A percentile compares a stretch with the other conserved stretches of the same genome.
These are phyloP conservation scores for Davidsoniella eucalypti DNA, from an alignment of 2,329 filamentous ascomycete species.

Conservation along the genomic window DNA sequence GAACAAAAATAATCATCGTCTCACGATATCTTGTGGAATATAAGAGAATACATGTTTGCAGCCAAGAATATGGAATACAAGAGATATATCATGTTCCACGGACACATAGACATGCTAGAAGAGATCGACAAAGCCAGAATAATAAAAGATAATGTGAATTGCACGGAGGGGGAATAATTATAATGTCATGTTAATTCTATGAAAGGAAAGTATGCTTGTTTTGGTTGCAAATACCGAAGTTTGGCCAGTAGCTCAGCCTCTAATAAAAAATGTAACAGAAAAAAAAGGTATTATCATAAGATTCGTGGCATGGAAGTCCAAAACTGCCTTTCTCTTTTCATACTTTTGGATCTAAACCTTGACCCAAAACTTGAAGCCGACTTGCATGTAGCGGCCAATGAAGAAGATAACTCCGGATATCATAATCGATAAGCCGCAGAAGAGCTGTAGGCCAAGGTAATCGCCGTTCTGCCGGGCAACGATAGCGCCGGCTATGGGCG, in stretches of 20 bases:
- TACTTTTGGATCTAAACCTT: conserved; percentile 18
- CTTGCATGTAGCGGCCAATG: conserved; percentile 21
- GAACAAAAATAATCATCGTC: no score
- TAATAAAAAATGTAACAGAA: not conserved
- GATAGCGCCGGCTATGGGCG: conserved; percentile 50
- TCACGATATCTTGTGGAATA: no score
- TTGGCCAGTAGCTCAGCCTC: not conserved
- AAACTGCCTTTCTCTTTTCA: not conserved
- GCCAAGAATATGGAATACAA: no score
- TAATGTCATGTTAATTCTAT: no score
- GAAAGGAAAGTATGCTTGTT: no score
- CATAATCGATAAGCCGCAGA: conserved; percentile 38
- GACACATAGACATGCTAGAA: no score
- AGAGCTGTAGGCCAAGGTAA: conserved; percentile 47
- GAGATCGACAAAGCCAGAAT: no score
- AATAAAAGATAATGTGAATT: no score
- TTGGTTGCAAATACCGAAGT: no score
- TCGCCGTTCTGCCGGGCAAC: conserved; percentile 32
- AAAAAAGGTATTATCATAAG: not conserved
- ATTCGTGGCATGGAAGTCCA: not conserved
- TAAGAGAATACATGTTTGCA: no score
- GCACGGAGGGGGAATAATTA: no score
- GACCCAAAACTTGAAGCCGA: conserved; percentile 19
- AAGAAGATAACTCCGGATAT: conserved; percentile 18
- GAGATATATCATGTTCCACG: no score